These are phyloP conservation scores for Volvariella surrecta DNA, from an alignment of 1,284 basidiomycete species.

Conservation along the genomic window DNA sequence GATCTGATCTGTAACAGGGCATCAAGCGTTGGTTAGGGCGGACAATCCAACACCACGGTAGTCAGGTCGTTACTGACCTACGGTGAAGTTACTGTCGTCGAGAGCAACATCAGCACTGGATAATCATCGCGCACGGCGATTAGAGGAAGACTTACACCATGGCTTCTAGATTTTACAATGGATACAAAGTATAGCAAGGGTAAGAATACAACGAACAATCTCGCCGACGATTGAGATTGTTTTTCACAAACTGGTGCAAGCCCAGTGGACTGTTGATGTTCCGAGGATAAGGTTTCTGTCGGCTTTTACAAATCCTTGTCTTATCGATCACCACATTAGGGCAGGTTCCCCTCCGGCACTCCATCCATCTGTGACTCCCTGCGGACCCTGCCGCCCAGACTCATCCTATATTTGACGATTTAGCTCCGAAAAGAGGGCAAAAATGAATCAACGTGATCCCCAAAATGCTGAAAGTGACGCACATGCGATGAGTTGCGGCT, in stretches of 20 bases:
- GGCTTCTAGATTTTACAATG: constrained; percentile 39
- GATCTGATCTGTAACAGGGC: constrained; percentile 64
- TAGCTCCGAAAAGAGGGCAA: too few relatives aligned
- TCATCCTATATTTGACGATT: too few relatives aligned
- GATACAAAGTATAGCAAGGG: constrained; percentile 15
- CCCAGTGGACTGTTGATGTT: constrained; percentile 24
- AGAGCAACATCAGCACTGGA: constrained; percentile 25
- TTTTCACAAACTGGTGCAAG: constrained; percentile 20
- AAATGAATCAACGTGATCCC: too few relatives aligned
- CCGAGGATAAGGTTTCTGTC: constrained; percentile 23
- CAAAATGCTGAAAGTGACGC: too few relatives aligned
- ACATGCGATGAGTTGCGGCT: too few relatives aligned
- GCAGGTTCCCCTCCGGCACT: constrained; percentile 15
- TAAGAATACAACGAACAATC: constrained; percentile 18
- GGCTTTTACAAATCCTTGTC: constrained; percentile 22
- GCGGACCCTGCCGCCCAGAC: constrained; percentile 1
- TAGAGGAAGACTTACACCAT: constrained; percentile 62
- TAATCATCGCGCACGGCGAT: too few relatives aligned
- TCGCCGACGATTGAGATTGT: constrained; percentile 18
- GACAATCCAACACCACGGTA: neutral
- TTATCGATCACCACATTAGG: constrained; percentile 28
- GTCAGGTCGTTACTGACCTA: constrained; percentile 46
- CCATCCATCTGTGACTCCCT: constrained; percentile 13
- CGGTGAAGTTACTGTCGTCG: constrained; percentile 72
- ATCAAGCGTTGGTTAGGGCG: neutral